phyloP scores from a whole-genome alignment of 129 eudicot genomes.

The Arctium minus region DNA sequence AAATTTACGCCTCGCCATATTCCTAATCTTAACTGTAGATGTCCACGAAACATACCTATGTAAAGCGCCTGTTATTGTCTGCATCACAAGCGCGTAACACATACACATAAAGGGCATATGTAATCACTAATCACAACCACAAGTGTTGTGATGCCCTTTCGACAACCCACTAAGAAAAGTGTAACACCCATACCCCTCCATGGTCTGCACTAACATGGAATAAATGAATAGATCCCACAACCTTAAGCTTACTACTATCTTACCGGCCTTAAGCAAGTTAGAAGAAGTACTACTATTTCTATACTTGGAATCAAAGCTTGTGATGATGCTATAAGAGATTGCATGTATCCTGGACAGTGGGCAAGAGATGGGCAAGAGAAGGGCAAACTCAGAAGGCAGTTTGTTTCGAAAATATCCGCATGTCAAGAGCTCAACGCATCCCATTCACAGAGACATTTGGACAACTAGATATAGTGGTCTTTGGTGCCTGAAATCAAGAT shows the following conservation, averaged over 20 bases:
- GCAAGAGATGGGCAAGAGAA: neutral
- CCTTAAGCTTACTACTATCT: neutral
- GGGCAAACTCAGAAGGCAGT: neutral
- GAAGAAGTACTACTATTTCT: neutral
- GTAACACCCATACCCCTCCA: neutral
- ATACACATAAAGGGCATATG: neutral
- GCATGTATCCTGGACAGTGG: neutral
- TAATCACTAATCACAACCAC: neutral
- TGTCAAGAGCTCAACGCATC: neutral
- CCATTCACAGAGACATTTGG: neutral
- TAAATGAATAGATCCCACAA: neutral
- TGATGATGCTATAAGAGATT: neutral
- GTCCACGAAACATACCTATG: neutral
- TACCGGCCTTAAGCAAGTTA: neutral
- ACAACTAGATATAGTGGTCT: neutral
- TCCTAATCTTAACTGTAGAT: neutral
- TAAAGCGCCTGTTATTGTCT: neutral
- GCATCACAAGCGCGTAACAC: neutral
- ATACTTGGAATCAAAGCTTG: neutral
- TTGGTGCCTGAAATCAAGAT: neutral
- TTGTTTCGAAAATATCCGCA: neutral
- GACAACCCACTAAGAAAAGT: neutral
- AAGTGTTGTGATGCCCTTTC: neutral
- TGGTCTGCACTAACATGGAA: neutral
- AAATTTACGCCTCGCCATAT: neutral